phyloP scores from a whole-genome alignment of 1,139 yeast genomes.

The Saccharomyces pastorianus region DNA sequence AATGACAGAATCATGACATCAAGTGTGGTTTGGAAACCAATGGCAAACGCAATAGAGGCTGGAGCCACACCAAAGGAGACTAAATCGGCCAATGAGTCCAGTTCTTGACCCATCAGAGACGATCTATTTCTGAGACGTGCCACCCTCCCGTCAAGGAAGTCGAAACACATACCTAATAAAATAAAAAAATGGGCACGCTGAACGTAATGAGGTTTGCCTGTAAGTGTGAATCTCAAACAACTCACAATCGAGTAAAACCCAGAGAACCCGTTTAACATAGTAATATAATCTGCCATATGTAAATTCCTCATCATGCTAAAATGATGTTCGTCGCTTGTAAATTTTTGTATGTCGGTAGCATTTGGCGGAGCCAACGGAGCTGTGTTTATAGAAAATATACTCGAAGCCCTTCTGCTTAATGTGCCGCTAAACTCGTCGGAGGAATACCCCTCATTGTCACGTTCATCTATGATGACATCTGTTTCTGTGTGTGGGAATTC shows the following conservation, averaged over 20 bases:
- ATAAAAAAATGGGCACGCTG: constrained; percentile 87
- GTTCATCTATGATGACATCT: neutral
- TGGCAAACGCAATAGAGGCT: constrained; percentile 82
- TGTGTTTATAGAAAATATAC: constrained; percentile 35
- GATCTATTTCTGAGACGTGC: constrained; percentile 91
- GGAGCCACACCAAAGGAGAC: constrained; percentile 91
- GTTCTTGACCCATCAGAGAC: constrained; percentile 92
- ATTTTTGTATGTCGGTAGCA: constrained; percentile 65
- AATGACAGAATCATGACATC: constrained; percentile 71
- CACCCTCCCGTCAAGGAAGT: constrained; percentile 93
- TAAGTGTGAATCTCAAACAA: constrained; percentile 70
- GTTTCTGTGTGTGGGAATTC: neutral
- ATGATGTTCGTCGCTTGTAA: constrained; percentile 72
- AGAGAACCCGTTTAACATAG: constrained; percentile 78
- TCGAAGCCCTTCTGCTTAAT: constrained; percentile 34
- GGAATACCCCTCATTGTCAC: neutral
- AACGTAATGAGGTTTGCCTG: constrained; percentile 62
- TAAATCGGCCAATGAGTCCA: constrained; percentile 91
- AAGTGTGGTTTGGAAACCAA: constrained; percentile 77
- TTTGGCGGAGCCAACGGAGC: constrained; percentile 49
- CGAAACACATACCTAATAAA: constrained; percentile 83
- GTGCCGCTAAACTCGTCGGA: constrained; percentile 11
- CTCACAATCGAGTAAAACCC: constrained; percentile 88
- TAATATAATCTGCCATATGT: constrained; percentile 93
- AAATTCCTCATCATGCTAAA: constrained; percentile 68